Base-by-base conservation (phyloP, 2,329 filamentous ascomycete species). In the Helotiales sp. region DNA sequence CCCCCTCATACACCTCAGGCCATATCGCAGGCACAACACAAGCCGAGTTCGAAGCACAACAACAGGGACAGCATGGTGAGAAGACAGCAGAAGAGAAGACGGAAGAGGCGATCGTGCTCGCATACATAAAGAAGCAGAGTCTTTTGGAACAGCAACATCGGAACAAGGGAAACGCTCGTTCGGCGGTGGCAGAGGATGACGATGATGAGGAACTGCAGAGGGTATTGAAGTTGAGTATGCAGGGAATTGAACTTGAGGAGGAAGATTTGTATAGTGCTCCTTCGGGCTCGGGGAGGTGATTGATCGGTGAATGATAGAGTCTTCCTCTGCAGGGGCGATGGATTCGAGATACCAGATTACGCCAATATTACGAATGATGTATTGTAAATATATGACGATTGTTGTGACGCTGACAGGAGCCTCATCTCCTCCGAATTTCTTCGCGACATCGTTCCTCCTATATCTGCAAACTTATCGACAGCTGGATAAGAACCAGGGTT, bases 81-180 rank as follows among this genome's bases (percentile, higher is more conserved):
- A 50, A 50, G 26, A 26, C 22, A 28, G 22, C 6, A 13, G 47
- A 26, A 28, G 47, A 50, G 24, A 50, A 50, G 47, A 50, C 8
- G 13, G 24, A 28, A 28, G 47, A 50, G 10, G 47, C 24, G 47
- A 50, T 91, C 66, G 86, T 93, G 8, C 78, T 93, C 76, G 90
- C 93, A 73, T 93, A 92, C 77, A 85, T 93, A 49, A 91, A 90
- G 82, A 91, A 89, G 80, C 90, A 93, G 80, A 93, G 90, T 77
- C 76, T 93, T 49, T 83, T 86, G 0, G 92, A 95, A 78, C 88
- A 89, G 70, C 83, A 89, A 75, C 79, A 82, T 71, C 72, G 52
- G 60, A 49, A 65, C 40, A 43, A 8, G 20, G 40, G 40, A 17
- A 43, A 5, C 3, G 20, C 2, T 43, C 40, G 15, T 7, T 15